Conservation (phyloP, 805 yeast species). For the Metschnikowia koreensis region DNA sequence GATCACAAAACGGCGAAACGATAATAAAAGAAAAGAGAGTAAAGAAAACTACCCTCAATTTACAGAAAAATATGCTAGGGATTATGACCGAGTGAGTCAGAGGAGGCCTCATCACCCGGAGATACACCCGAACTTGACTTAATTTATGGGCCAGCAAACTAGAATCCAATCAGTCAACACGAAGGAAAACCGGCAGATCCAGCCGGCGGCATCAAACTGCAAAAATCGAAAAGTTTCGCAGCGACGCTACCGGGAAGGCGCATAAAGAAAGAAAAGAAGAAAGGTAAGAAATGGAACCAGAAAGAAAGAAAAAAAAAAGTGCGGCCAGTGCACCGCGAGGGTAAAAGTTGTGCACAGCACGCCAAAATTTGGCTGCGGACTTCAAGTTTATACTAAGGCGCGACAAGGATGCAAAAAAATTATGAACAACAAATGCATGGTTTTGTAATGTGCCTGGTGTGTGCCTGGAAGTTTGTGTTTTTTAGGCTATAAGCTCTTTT, state of each 20-base stretch:
- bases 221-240: conserved; percentile 7
- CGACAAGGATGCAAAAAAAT: no score
- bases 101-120: conserved; percentile 46
- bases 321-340: not conserved
- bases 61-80: conserved; percentile 38
- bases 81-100: conserved; percentile 52
- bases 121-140: conserved; percentile 43
- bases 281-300: not conserved
- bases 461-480: no score
- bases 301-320: not conserved
- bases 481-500: no score
- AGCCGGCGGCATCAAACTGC: conserved; percentile 19
- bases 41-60: not conserved
- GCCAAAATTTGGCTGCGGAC: not conserved
- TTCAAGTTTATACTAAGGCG: no score
- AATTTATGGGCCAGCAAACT: conserved; percentile 17
- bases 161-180: conserved; percentile 14
- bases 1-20: no score
- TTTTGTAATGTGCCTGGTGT: no score
- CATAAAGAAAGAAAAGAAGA: conserved; percentile 7
- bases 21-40: no score
- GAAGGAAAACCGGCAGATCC: conserved; percentile 15
- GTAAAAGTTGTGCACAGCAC: not conserved
- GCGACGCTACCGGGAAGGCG: conserved; percentile 21
- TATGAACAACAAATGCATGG: no score